Percentiles rank a stretch among this genome's conserved stretches.
Conservation (phyloP, 805 yeast species). For the Ogataea henricii region DNA sequence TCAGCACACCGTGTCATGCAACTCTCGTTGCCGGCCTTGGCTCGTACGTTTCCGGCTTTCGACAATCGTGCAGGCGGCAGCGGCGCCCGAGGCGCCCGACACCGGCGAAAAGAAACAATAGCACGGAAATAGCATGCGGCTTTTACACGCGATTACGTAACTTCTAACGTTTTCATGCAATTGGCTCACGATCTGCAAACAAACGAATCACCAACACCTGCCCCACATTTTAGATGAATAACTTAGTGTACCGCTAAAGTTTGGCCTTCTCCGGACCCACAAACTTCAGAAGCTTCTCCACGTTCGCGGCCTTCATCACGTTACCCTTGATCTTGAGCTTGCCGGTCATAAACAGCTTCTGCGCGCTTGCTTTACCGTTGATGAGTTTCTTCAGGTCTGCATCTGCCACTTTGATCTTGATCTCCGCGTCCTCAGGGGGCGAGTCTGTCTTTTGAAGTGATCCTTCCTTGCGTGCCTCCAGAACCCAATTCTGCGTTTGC, state of each 20-base stretch:
- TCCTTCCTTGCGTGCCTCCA: constrained; percentile 68
- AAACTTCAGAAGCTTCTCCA: constrained; percentile 66
- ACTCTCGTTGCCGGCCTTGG: neutral
- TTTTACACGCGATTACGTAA: neutral
- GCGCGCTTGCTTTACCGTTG: constrained; percentile 80
- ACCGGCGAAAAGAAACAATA: constrained; percentile 9
- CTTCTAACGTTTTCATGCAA: neutral
- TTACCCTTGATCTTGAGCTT: constrained; percentile 86
- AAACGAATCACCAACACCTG: neutral
- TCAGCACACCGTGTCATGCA: constrained; percentile 1
- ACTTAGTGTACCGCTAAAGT: constrained; percentile 31
- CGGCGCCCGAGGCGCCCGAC: constrained; percentile 10
- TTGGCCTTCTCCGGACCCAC: constrained; percentile 47
- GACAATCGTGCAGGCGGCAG: neutral
- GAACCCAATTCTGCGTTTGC: constrained; percentile 56
- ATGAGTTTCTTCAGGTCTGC: constrained; percentile 71
- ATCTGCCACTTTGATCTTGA: constrained; percentile 65
- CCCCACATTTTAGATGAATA: neutral
- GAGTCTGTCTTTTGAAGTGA: constrained; percentile 27
- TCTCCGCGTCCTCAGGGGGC: constrained; percentile 54
- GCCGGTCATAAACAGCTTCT: constrained; percentile 80
- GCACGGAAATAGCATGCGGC: neutral
- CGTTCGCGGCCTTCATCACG: constrained; percentile 84
- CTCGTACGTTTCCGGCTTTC: constrained; percentile 1
- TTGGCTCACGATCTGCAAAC: neutral